These are phyloP conservation scores for Lachnellula subtilissima DNA, from an alignment of 2,329 filamentous ascomycete species.

Conservation along the genomic window DNA sequence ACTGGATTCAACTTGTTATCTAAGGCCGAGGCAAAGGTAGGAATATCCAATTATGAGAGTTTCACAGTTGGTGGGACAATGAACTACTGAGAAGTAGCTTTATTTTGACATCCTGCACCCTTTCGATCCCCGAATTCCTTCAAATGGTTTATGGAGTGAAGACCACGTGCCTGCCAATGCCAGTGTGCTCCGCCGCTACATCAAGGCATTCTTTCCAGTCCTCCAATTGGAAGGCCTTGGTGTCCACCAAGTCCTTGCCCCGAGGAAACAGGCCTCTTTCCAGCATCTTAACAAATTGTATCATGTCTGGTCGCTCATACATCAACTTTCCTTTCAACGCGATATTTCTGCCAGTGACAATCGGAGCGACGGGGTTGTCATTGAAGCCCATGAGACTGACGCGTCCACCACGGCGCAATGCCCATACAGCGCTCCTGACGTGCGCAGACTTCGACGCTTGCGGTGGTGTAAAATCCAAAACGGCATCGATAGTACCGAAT, in stretches of 20 bases:
- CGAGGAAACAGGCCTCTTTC: constrained; percentile 2
- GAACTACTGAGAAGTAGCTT: too few relatives aligned
- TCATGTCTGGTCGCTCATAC: constrained; percentile 2
- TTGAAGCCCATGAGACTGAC: not conserved
- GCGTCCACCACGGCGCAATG: not conserved
- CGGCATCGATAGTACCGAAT: constrained; percentile 3
- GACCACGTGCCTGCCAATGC: not conserved
- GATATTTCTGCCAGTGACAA: not conserved
- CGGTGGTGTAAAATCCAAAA: not conserved
- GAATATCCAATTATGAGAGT: not conserved
- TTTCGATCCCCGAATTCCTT: too few relatives aligned
- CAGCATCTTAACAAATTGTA: constrained; percentile 1
- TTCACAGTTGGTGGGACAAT: too few relatives aligned
- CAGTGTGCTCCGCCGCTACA: not conserved
- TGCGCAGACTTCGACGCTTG: not conserved
- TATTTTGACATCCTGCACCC: too few relatives aligned
- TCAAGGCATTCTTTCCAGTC: not conserved
- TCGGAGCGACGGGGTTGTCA: not conserved
- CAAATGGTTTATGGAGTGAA: not conserved
- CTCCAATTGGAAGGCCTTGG: not conserved
- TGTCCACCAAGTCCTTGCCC: constrained; percentile 3
- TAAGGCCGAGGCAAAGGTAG: not conserved
- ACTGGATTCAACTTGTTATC: not conserved
- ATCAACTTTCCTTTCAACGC: constrained; percentile 1
- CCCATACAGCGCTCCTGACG: not conserved